Evolutionary conservation across 208 protist genomes (phyloP), one percentile per base, ranked within the genome.

Genomic region (Cochliopodium minus): DNA sequence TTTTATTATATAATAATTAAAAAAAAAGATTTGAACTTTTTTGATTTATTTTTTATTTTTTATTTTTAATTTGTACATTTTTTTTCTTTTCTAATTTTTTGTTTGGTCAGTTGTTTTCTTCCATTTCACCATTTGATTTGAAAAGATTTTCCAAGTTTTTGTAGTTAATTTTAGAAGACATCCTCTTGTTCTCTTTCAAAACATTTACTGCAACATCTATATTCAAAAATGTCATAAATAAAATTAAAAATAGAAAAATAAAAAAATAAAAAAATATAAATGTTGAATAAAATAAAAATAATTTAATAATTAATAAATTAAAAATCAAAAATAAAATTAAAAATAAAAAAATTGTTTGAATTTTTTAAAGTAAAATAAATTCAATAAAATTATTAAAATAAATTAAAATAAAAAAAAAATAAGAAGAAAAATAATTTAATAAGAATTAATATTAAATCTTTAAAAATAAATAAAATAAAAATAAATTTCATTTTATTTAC

Each of bases 231-330:
- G n/a, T n/a, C n/a, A n/a, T n/a, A n/a, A n/a, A n/a, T n/a, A n/a
- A n/a, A n/a, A n/a, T n/a, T n/a, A n/a, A n/a, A n/a, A n/a, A n/a
- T n/a, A n/a, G n/a, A n/a, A n/a, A n/a, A n/a, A n/a, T n/a, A n/a
- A n/a, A n/a, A n/a, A n/a, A n/a, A n/a, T 43, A 43, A 43, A 43
- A 43, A 43, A 43, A 43, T 43, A n/a, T 43, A n/a, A n/a, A n/a
- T 43, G 17, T 43, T 43, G 17, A 17, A n/a, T 43, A 43, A n/a
- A n/a, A 43, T 17, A 43, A 43, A 17, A n/a, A n/a, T 43, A n/a
- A n/a, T 43, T 43, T 43, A n/a, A n/a, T 43, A n/a, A n/a, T 43
- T 43, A 43, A n/a, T 43, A n/a, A n/a, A n/a, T 43, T 43, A 43
- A n/a, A 43, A 43, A 43, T 22, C 17, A 43, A 43, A 43, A 43